Base-by-base conservation (phyloP, 108 stramenopile genomes). In the Nannochloropsis salina region DNA sequence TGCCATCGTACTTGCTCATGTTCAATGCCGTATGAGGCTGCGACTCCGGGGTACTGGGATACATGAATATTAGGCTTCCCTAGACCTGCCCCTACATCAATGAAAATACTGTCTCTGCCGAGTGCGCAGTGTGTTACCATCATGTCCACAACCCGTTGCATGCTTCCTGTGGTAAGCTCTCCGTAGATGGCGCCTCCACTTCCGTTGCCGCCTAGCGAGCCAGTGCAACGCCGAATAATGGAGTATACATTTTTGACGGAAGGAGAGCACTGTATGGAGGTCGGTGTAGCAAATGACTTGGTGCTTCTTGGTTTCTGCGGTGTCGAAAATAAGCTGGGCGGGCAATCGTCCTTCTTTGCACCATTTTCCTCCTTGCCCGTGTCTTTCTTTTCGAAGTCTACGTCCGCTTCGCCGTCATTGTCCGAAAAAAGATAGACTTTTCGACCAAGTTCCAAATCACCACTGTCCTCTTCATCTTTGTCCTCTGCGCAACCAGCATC, bases 51-150 rank as follows among this genome's bases (percentile, higher is more conserved):
- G 80, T 88, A 83, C 80, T 89, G 87, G 4, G 95, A 92, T 6
- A 97, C 98, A 87, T 99, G 97, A 9, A 99, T 82, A 91, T 95
- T 98, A 9, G 98, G 98, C 90, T 99, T 99, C 18, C 97, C 97
- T 41, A 99, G 93, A 44, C 98, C 98, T 42, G 94, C 92, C 11
- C 98, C 98, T 2, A 99, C 96, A 88, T 99, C 98, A 79, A 99
- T 95, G 90, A 99, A 99, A 21, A 94, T 92, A 85, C 94, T 95
- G 11, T 90, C 85, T 43, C 85, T 42, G 45, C 86, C 87, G 80
- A 99, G 91, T n/a, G 89, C 90, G 41, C 94, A 94, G 22, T 95
- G 84, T 81, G 40, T 11, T 11, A 41, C 40, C 93, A 98, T 94
- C 21, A 94, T 83, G 41, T 87, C 83, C 1, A 90, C 41, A 47